A percentile compares a stretch with the other conserved stretches of the same genome.
phyloP scores from a whole-genome alignment of 129 eudicot species.

The Dittrichia graveolens region DNA sequence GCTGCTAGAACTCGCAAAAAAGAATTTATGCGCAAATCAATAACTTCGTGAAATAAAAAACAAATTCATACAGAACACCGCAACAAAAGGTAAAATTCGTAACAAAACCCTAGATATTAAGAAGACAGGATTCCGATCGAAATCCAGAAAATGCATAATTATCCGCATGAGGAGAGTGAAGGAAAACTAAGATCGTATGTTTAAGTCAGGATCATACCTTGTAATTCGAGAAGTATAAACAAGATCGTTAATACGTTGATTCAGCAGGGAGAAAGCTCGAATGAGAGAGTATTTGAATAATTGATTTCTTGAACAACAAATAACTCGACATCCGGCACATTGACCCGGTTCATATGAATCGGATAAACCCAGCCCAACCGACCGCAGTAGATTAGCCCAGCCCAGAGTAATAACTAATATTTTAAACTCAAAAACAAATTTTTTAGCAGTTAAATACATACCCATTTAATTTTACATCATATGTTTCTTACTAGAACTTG shows the following conservation, averaged over 20 bases:
- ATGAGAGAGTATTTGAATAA: constrained; percentile 12
- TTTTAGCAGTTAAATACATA: too few relatives aligned
- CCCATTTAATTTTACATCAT: too few relatives aligned
- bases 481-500: too few relatives aligned
- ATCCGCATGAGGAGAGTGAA: constrained; percentile 1
- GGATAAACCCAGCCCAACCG: not conserved
- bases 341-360: constrained; percentile 21
- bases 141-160: not conserved
- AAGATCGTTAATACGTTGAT: constrained; percentile 25
- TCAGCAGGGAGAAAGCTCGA: constrained; percentile 5
- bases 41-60: not conserved
- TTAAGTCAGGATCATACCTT: constrained; percentile 32
- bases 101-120: constrained; percentile 31
- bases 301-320: constrained; percentile 39
- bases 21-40: not conserved
- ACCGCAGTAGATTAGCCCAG: too few relatives aligned
- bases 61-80: not conserved
- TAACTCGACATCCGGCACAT: constrained; percentile 22
- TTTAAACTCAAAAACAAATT: too few relatives aligned
- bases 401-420: too few relatives aligned
- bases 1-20: constrained; percentile 1
- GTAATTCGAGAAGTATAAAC: constrained; percentile 2
- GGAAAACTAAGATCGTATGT: not conserved
- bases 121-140: constrained; percentile 1
- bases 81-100: not conserved